These are phyloP conservation scores for Aspergillus piperis DNA, from an alignment of 2,329 filamentous ascomycete genomes.

Conservation along the genomic window DNA sequence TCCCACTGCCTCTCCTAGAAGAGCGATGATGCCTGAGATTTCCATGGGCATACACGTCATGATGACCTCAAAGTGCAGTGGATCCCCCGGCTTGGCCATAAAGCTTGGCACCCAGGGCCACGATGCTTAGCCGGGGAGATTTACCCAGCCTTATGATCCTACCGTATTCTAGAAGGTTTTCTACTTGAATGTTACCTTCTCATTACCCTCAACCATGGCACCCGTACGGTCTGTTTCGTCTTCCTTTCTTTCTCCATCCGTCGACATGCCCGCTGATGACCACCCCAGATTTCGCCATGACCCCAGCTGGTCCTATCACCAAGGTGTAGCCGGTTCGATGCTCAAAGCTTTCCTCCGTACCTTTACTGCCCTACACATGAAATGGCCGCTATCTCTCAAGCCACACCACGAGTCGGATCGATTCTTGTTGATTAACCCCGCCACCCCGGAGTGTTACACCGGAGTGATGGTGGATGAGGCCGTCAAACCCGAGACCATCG, in stretches of 20 bases:
- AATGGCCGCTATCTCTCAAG: conserved; percentile 16
- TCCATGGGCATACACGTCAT: not conserved
- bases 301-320: conserved; percentile 18
- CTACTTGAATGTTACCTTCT: too few relatives aligned
- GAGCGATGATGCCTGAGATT: not conserved
- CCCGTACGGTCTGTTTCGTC: not conserved
- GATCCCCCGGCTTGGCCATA: not conserved
- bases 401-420: conserved; percentile 12
- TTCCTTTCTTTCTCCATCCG: not conserved
- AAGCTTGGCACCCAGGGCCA: not conserved
- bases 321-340: conserved; percentile 11
- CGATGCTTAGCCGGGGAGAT: too few relatives aligned
- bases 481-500: conserved; percentile 17
- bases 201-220: not conserved
- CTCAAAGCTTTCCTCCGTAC: conserved; percentile 13
- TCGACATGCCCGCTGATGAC: not conserved
- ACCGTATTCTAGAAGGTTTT: too few relatives aligned
- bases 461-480: conserved; percentile 15
- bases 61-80: not conserved
- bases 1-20: not conserved
- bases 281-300: conserved; percentile 13
- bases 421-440: conserved; percentile 18
- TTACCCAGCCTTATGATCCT: too few relatives aligned
- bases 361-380: conserved; percentile 12
- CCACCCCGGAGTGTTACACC: conserved; percentile 8